Conservation (phyloP, 2,329 filamentous ascomycete genomes). For the Claviceps quebecensis region DNA sequence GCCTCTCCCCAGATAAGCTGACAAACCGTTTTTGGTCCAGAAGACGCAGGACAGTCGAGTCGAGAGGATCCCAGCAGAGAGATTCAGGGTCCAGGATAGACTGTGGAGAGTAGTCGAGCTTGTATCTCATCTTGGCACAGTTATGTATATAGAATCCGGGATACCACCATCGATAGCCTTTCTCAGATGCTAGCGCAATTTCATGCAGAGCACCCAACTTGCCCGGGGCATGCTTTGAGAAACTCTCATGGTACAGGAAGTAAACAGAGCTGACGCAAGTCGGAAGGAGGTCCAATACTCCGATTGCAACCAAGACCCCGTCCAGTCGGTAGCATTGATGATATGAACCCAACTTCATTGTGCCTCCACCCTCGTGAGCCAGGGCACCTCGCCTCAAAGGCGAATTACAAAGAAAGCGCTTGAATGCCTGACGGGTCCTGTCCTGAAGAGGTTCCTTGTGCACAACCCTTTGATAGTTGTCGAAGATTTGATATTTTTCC, state of each 20-base stretch:
- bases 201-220: constrained; percentile 65
- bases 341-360: constrained; percentile 52
- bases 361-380: constrained; percentile 31
- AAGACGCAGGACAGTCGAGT: constrained; percentile 32
- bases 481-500: constrained; percentile 61
- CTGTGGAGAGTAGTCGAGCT: constrained; percentile 64
- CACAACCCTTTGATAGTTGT: constrained; percentile 61
- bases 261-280: constrained; percentile 70
- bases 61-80: constrained; percentile 46
- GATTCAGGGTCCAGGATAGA: constrained; percentile 58
- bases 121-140: constrained; percentile 75
- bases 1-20: constrained; percentile 27
- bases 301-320: constrained; percentile 60
- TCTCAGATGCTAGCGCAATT: constrained; percentile 54
- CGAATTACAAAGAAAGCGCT: constrained; percentile 59
- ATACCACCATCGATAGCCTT: constrained; percentile 64
- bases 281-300: constrained; percentile 63
- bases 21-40: constrained; percentile 44
- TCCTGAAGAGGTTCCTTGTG: constrained; percentile 51
- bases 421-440: constrained; percentile 49
- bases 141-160: constrained; percentile 69
- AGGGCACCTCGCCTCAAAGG: constrained; percentile 39
- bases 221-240: constrained; percentile 55
- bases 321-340: constrained; percentile 75
- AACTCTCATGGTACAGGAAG: constrained; percentile 66